Evolutionary conservation across 2,329 filamentous ascomycete species (phyloP).

Genomic region (Diaporthe ampelina): DNA sequence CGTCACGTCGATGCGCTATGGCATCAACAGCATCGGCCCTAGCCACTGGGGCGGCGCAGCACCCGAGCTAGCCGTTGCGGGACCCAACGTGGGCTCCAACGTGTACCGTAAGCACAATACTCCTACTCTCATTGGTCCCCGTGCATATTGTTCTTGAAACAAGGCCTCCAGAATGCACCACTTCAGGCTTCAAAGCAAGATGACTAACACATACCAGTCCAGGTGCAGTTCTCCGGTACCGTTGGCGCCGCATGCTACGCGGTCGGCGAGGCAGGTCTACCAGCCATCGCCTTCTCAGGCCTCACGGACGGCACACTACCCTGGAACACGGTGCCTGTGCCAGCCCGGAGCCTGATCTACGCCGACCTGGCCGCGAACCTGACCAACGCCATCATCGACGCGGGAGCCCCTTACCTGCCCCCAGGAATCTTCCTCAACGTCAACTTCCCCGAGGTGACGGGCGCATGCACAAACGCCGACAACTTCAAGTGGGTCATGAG

Average conservation of each 20-base stretch:
- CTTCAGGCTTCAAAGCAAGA: neutral
- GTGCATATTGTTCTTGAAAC: neutral
- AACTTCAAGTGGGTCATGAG: slow-evolving; percentile 76
- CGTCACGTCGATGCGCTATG: slow-evolving; percentile 73
- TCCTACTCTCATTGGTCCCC: neutral
- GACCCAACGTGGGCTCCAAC: slow-evolving; percentile 73
- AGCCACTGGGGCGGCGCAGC: slow-evolving; percentile 64
- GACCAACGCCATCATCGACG: slow-evolving; percentile 66
- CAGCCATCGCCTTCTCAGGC: slow-evolving; percentile 78
- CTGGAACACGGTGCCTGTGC: slow-evolving; percentile 67
- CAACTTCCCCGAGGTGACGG: slow-evolving; percentile 72
- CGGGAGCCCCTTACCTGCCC: slow-evolving; percentile 75
- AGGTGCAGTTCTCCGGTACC: slow-evolving; percentile 74
- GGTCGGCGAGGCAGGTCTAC: slow-evolving; percentile 66
- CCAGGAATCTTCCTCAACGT: slow-evolving; percentile 75
- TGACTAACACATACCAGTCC: slow-evolving; percentile 46
- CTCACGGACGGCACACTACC: slow-evolving; percentile 62
- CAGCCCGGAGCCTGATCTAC: slow-evolving; percentile 71
- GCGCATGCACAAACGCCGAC: slow-evolving; percentile 62
- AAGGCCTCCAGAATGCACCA: neutral
- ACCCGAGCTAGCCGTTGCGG: slow-evolving; percentile 75
- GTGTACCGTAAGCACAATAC: slow-evolving; percentile 54
- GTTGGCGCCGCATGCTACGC: slow-evolving; percentile 76
- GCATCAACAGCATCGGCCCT: slow-evolving; percentile 69
- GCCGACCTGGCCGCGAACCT: slow-evolving; percentile 72